Evolutionary conservation across 23 red algal genomes (phyloP).

Genomic region (Gracilaria domingensis): DNA sequence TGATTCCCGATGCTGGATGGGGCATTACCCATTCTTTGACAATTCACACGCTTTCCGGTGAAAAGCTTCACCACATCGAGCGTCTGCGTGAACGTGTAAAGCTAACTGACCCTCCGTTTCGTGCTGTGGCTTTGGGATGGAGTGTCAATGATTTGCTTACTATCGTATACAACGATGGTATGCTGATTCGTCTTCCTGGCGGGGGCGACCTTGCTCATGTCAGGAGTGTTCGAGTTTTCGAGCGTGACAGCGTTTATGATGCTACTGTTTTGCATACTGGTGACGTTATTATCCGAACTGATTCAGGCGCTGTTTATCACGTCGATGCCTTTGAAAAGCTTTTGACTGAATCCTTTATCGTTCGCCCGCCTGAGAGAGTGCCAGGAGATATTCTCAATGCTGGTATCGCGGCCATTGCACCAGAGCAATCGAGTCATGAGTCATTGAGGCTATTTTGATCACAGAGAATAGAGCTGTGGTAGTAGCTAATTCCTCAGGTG

Average conservation of each 20-base stretch:
- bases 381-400: not conserved
- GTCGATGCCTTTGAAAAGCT: constrained; percentile 41
- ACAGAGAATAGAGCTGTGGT: constrained; percentile 29
- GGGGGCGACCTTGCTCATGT: constrained; percentile 22
- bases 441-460: constrained; percentile 43
- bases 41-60: constrained; percentile 52
- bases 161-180: constrained; percentile 76
- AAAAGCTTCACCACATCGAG: constrained; percentile 21
- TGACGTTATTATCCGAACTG: constrained; percentile 51
- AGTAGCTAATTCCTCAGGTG: constrained; percentile 6
- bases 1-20: constrained; percentile 74
- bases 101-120: constrained; percentile 38
- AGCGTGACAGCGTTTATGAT: constrained; percentile 63
- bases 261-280: constrained; percentile 50
- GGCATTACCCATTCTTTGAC: constrained; percentile 41
- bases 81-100: constrained; percentile 34
- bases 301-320: constrained; percentile 41
- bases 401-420: constrained; percentile 16
- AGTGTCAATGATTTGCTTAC: constrained; percentile 55
- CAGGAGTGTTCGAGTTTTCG: constrained; percentile 2
- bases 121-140: constrained; percentile 68
- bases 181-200: constrained; percentile 44
- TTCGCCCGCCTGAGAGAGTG: constrained; percentile 48
- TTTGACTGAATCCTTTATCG: not conserved
- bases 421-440: constrained; percentile 20